Base-by-base conservation (phyloP, 179 eudicot genomes). In the Silene noctiflora region DNA sequence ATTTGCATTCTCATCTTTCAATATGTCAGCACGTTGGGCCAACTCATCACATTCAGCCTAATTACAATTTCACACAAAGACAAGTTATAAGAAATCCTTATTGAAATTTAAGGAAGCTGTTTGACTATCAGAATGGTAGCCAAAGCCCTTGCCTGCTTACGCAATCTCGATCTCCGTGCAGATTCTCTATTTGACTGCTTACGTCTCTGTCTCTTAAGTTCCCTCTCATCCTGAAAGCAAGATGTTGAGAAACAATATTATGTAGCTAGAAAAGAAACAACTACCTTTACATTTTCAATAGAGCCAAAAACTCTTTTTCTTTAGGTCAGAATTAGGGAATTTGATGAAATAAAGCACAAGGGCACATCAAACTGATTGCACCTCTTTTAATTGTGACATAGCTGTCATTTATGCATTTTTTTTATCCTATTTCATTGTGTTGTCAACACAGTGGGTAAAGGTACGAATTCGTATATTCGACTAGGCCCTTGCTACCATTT, bases 111-210 rank as follows among this genome's bases (percentile, higher is more conserved):
- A 5, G 20, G 24, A 31, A 70, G 64, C 17, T 7, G 29, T 56
- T 44, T 58, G 46, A 71, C 27, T 7, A 17, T 31, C 73, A 19
- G 4, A 16, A 8, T 64, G 56, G 56, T 59, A 48, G 61, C 48
- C 22, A 77, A 29, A 42, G 19, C 20, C 65, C 65, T 72, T 83
- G 84, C 98, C 97, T 94, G 98, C 86, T 94, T 92, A 58, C 98
- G 90, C 85, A 94, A 79, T 83, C 98, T 92, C 71, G 98, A 94
- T 70, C 97, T 81, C 29, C 98, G 96, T 73, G 98, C 98, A 75
- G 98, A 92, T 86, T 94, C 98, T 84, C 98, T 84, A 84, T 94
- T 92, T 17, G 98, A 92, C 83, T 94, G 98, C 82, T 94, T 94
- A 72, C 98, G 88, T 85, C 89, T 87, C 85, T 94, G 96, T 79